Percentiles rank a stretch among this genome's conserved stretches.
Evolutionary conservation across 2,329 filamentous ascomycete genomes (phyloP).

Genomic region (Malbranchea zuffiana): DNA sequence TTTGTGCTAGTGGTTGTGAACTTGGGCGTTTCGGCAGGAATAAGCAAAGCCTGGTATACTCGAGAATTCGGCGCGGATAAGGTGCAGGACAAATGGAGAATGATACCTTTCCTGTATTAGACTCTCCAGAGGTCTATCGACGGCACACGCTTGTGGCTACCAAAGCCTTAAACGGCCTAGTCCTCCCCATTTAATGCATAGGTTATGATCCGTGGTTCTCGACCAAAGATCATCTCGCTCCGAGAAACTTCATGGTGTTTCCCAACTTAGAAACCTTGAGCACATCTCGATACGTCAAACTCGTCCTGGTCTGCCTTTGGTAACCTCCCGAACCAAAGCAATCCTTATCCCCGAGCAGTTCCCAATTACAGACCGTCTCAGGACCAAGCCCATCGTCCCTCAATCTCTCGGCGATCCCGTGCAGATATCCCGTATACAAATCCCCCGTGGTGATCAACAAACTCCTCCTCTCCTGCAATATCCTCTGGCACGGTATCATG

Average conservation of each 20-base stretch:
- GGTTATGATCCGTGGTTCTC: too few species aligned
- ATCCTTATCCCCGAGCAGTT: conserved; percentile 37
- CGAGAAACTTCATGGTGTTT: conserved; percentile 50
- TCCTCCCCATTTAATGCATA: background rate
- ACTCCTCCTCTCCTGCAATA: conserved; percentile 77
- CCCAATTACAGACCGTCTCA: conserved; percentile 47
- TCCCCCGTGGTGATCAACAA: conserved; percentile 45
- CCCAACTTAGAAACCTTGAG: conserved; percentile 66
- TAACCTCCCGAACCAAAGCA: conserved; percentile 33
- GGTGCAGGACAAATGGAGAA: conserved; percentile 56
- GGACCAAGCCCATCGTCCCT: conserved; percentile 55
- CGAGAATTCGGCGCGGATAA: conserved; percentile 59
- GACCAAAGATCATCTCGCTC: conserved; percentile 8
- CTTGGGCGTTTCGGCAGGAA: conserved; percentile 67
- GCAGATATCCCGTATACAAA: conserved; percentile 47
- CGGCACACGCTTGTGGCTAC: conserved; percentile 17
- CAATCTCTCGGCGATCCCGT: conserved; percentile 46
- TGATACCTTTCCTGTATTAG: conserved; percentile 52
- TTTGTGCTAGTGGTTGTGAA: conserved; percentile 66
- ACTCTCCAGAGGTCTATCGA: too few species aligned
- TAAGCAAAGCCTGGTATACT: conserved; percentile 69
- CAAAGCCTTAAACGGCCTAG: background rate
- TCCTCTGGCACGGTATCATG: conserved; percentile 38
- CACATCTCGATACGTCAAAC: conserved; percentile 69
- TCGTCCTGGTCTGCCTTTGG: conserved; percentile 43